Percentiles rank a stretch among this genome's conserved stretches.
Evolutionary conservation across 225 moss, liverwort and hornwort species (phyloP).

Genomic region (Polytrichum formosum): DNA sequence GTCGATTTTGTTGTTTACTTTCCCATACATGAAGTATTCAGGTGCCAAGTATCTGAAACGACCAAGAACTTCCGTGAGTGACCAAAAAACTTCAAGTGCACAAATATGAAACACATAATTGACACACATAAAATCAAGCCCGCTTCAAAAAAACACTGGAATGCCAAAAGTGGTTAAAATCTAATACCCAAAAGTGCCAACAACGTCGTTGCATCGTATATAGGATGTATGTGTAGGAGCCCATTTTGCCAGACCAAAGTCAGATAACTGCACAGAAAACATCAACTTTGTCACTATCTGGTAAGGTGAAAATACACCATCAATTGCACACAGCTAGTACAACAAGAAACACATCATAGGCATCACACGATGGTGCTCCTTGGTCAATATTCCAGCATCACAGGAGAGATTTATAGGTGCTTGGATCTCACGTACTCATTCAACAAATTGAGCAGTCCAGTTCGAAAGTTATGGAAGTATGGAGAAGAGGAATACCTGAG

Average conservation of each 20-base stretch:
- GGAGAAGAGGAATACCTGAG: conserved; percentile 31
- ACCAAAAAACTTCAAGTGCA: too few species aligned
- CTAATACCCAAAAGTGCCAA: conserved; percentile 63
- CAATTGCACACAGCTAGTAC: too few species aligned
- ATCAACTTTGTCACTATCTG: not conserved
- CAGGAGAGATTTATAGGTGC: too few species aligned
- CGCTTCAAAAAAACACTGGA: too few species aligned
- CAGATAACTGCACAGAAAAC: conserved; percentile 43
- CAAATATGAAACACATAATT: too few species aligned
- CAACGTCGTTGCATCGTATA: conserved; percentile 56
- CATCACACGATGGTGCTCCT: too few species aligned
- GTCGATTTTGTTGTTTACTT: conserved; percentile 54
- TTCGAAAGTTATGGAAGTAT: not conserved
- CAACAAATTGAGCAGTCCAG: too few species aligned
- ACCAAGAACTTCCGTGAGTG: not conserved
- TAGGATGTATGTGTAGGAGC: conserved; percentile 40
- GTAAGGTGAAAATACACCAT: too few species aligned
- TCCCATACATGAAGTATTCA: conserved; percentile 67
- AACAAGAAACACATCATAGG: too few species aligned
- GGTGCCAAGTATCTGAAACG: conserved; percentile 56
- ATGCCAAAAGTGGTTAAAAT: not conserved
- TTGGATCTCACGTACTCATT: too few species aligned
- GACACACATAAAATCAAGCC: too few species aligned
- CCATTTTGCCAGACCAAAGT: conserved; percentile 70
- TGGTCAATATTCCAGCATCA: too few species aligned